Base-by-base conservation (phyloP, 306 rosid species). In the Gastrolobium villosum region DNA sequence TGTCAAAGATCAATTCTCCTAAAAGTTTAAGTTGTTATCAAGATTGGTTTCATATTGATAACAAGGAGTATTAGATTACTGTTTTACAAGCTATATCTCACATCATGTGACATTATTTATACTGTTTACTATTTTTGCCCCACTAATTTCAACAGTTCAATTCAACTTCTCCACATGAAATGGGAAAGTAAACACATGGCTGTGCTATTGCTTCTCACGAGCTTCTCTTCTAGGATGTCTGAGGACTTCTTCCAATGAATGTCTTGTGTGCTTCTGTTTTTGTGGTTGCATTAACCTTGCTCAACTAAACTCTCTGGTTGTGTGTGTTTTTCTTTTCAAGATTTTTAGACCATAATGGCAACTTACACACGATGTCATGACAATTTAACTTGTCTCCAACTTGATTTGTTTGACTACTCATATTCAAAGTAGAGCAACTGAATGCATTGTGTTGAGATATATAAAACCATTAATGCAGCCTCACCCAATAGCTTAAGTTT, bases 221-320 rank as follows among this genome's bases (percentile, higher is more conserved):
- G 26, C 26, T 20, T 20, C 26, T 20, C 26, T 20, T 20, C 26
- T 20, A 20, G 0, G 26, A 20, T 20, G 26, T 20, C 26, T 20
- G 26, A 20, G 26, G 26, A 20, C 28, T 30, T 70, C 74, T 35
- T 39, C 52, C 61, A 30, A 26, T 6, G 26, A 70, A 71, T 60
- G 5, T 48, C 30, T 49, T 10, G 3, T 39, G 43, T 5, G 46
- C 46, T 79, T 62, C 20, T 39, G 5, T 52, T 11, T 65, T 13
- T 39, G 13, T 26, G 41, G 20, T 50, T 70, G 57, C 66, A 64
- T 72, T 44, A 32, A 34, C 53, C 79, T 41, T 54, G 9, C 67
- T 72, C 9, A 32, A 32, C 43, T 32, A 57, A 54, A 74, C 40
- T 20, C 26, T 20, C 26, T 20, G 26, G 26, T 20, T 20, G 26